Conservation (phyloP, 2,329 filamentous ascomycete genomes). For the Trichoderma asperellum region DNA sequence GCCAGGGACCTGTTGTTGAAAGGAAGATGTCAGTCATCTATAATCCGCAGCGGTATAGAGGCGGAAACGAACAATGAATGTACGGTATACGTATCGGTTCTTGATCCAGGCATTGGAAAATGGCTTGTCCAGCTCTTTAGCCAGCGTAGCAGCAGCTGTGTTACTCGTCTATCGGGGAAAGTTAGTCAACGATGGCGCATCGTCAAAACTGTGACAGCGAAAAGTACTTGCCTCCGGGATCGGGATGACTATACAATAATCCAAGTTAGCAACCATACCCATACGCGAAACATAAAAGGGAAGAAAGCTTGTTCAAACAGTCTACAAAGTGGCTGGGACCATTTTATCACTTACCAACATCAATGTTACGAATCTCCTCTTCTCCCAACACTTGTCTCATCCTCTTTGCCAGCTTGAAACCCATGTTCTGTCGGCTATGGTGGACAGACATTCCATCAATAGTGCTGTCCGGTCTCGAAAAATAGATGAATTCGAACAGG, state of each 20-base stretch:
- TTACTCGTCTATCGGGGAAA: constrained; percentile 68
- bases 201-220: background rate
- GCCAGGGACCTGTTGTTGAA: background rate
- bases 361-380: constrained; percentile 74
- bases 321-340: too few species aligned
- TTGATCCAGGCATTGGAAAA: constrained; percentile 85
- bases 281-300: constrained; percentile 18
- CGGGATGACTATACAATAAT: constrained; percentile 65
- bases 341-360: constrained; percentile 52
- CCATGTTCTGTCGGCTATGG: constrained; percentile 84
- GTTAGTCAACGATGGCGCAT: background rate
- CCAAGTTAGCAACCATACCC: background rate
- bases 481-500: constrained; percentile 82
- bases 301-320: background rate
- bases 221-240: constrained; percentile 54
- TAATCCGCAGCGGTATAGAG: background rate
- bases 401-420: constrained; percentile 74
- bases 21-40: background rate
- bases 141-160: constrained; percentile 75
- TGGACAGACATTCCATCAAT: constrained; percentile 91
- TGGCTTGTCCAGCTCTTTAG: constrained; percentile 74
- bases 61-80: constrained; percentile 2
- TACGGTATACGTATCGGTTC: constrained; percentile 66
- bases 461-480: constrained; percentile 77
- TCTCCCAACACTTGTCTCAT: constrained; percentile 70